Evolutionary conservation across 2,329 filamentous ascomycete species (phyloP).

Genomic region (Neopestalotiopsis rosae): DNA sequence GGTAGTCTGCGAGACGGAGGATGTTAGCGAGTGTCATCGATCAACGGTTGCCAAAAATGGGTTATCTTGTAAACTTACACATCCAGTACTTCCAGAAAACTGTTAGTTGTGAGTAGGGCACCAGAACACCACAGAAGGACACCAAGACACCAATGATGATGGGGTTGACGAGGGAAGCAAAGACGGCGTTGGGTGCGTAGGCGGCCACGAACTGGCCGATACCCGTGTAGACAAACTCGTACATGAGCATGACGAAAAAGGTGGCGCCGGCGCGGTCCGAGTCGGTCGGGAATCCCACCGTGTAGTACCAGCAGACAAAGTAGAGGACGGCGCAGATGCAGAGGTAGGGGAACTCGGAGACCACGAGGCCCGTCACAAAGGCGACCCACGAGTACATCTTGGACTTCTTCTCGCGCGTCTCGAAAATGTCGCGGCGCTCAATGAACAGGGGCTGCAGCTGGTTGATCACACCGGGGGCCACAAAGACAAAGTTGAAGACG

Average conservation of each 20-base stretch:
- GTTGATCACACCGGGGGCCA: constrained; percentile 62
- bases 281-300: constrained; percentile 54
- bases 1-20: neutral
- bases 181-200: constrained; percentile 65
- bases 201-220: constrained; percentile 69
- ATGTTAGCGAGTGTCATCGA: neutral
- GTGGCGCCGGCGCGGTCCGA: constrained; percentile 54
- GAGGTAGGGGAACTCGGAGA: constrained; percentile 54
- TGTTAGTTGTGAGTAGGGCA: constrained; percentile 67
- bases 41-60: neutral
- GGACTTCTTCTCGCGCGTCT: constrained; percentile 63
- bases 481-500: constrained; percentile 68
- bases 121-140: constrained; percentile 77
- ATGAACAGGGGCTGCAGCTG: constrained; percentile 66
- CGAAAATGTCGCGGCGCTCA: constrained; percentile 61
- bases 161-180: constrained; percentile 63
- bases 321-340: constrained; percentile 51
- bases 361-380: constrained; percentile 58
- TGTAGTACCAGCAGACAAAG: constrained; percentile 64
- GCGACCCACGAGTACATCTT: constrained; percentile 67
- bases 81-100: constrained; percentile 73
- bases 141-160: constrained; percentile 63
- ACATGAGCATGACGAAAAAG: constrained; percentile 62
- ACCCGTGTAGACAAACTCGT: constrained; percentile 64
- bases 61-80: constrained; percentile 37